phyloP scores from a whole-genome alignment of 176 grass and related monocot species.

The Oryza australiensis region DNA sequence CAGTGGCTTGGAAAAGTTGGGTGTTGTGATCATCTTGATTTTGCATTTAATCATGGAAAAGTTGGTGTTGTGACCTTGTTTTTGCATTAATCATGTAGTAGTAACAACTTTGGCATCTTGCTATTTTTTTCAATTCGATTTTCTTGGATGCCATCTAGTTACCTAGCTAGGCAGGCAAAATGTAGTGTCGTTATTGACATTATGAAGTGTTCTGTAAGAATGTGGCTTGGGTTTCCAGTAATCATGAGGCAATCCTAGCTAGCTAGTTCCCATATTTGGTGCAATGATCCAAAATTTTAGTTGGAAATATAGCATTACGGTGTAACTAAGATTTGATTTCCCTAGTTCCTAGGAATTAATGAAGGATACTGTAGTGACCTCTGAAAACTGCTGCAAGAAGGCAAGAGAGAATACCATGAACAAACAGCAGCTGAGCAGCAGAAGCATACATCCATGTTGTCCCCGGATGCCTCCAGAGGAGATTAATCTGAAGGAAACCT shows the following conservation, averaged over 20 bases:
- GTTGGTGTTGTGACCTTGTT: background rate
- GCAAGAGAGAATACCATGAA: background rate
- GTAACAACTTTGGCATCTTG: background rate
- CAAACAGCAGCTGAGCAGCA: background rate
- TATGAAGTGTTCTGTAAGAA: background rate
- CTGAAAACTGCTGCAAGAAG: background rate
- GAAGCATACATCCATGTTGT: background rate
- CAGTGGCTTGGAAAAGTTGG: background rate
- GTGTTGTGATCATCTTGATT: background rate
- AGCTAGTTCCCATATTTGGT: background rate
- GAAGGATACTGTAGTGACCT: background rate
- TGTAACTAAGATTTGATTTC: background rate
- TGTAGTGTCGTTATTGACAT: background rate
- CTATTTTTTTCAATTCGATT: background rate
- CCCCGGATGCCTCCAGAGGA: background rate
- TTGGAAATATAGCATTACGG: background rate
- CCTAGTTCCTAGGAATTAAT: background rate
- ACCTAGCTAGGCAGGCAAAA: background rate
- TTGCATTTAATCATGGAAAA: background rate
- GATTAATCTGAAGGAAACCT: constrained; percentile 6
- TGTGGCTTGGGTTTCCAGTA: background rate
- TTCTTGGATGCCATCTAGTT: background rate
- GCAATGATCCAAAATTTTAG: background rate
- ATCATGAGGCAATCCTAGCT: background rate
- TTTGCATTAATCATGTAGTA: background rate